Conservation (phyloP, 805 yeast species). For the Cyberlindnera euphorbiiphila region DNA sequence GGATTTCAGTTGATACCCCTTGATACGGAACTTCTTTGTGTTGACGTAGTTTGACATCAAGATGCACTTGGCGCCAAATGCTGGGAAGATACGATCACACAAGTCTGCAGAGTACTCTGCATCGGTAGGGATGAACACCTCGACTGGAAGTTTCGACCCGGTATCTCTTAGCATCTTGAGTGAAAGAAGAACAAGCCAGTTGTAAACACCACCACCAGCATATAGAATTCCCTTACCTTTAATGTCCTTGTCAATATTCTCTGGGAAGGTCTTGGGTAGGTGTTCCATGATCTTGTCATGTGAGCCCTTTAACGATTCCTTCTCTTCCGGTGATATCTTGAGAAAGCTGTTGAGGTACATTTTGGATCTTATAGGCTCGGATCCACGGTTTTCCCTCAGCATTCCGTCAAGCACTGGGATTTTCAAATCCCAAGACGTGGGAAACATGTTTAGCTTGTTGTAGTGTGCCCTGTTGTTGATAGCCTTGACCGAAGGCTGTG, state of each 20-base stretch:
- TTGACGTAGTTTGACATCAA: slow-evolving; percentile 42
- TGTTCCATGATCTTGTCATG: slow-evolving; percentile 26
- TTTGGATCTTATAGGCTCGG: slow-evolving; percentile 26
- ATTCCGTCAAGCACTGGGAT: slow-evolving; percentile 27
- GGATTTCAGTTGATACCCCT: slow-evolving; percentile 65
- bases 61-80: slow-evolving; percentile 63
- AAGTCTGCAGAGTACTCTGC: slow-evolving; percentile 69
- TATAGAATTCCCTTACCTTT: slow-evolving; percentile 62
- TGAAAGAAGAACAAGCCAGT: slow-evolving; percentile 57
- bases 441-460: slow-evolving; percentile 15
- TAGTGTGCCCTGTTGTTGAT: slow-evolving; percentile 27
- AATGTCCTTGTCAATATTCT: slow-evolving; percentile 28
- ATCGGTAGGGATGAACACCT: slow-evolving; percentile 69
- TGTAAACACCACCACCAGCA: slow-evolving; percentile 73
- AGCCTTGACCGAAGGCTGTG: slow-evolving; percentile 17
- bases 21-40: slow-evolving; percentile 40
- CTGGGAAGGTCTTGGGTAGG: slow-evolving; percentile 40
- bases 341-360: slow-evolving; percentile 22
- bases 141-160: slow-evolving; percentile 73
- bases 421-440: slow-evolving; percentile 16
- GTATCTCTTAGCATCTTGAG: slow-evolving; percentile 52
- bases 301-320: slow-evolving; percentile 15
- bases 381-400: slow-evolving; percentile 22
- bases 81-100: slow-evolving; percentile 63
- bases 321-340: slow-evolving; percentile 16